phyloP scores from a whole-genome alignment of 805 yeast genomes.

The Starmera quercuum region DNA sequence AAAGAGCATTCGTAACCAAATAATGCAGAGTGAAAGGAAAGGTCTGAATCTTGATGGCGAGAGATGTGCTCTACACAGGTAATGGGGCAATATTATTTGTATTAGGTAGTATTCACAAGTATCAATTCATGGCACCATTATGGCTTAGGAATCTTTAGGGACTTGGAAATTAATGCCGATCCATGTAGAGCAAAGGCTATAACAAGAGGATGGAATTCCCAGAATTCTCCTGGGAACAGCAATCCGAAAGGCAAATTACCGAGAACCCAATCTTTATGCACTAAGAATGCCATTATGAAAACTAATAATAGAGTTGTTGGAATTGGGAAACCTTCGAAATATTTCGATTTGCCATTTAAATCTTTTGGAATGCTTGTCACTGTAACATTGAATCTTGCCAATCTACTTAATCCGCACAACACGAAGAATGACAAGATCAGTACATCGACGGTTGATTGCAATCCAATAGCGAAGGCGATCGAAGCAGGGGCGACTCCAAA shows the following conservation, averaged over 20 bases:
- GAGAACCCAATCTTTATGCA: slow-evolving; percentile 40
- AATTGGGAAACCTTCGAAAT: slow-evolving; percentile 94
- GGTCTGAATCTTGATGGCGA: too few relatives aligned
- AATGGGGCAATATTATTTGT: too few relatives aligned
- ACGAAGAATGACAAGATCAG: slow-evolving; percentile 76
- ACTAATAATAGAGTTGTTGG: slow-evolving; percentile 83
- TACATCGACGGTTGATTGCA: slow-evolving; percentile 77
- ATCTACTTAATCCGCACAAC: slow-evolving; percentile 85
- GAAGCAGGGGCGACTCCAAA: slow-evolving; percentile 96
- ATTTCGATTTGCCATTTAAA: slow-evolving; percentile 74
- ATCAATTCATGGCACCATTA: too few relatives aligned
- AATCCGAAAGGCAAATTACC: slow-evolving; percentile 62
- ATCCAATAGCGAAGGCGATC: slow-evolving; percentile 86
- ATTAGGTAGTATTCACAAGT: too few relatives aligned
- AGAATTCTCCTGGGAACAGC: slow-evolving; percentile 41
- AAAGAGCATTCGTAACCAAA: too few relatives aligned
- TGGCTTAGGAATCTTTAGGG: slow-evolving; percentile 86
- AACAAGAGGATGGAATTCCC: slow-evolving; percentile 71
- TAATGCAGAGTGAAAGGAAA: too few relatives aligned
- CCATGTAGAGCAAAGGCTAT: slow-evolving; percentile 70
- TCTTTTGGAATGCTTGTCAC: slow-evolving; percentile 92
- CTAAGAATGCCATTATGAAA: slow-evolving; percentile 59
- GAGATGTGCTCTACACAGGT: too few relatives aligned
- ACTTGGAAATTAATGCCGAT: slow-evolving; percentile 85
- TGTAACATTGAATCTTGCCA: slow-evolving; percentile 93